Evolutionary conservation across 768 basidiomycete genomes (phyloP), one percentile per base, ranked within the genome.

Genomic region (Tylopilus balloui): DNA sequence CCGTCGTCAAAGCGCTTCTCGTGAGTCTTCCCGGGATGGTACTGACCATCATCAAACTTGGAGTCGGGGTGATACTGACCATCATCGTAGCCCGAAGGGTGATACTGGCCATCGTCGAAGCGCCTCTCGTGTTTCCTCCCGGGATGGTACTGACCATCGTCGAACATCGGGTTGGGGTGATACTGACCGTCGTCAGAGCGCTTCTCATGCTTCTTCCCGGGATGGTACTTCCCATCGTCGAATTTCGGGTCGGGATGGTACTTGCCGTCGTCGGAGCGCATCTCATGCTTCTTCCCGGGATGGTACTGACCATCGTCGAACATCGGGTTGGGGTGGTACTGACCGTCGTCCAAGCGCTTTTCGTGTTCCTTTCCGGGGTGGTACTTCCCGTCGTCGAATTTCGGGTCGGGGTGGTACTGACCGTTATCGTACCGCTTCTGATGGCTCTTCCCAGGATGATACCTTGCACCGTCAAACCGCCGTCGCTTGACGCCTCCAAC

Each of bases 341-440:
- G 32, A 6, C 54, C 51, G 29, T 59, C 51, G 8, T 59, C 54
- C 3, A 4, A 42, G 24, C 56, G 49, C 44, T 36, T 40, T 25
- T 13, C 8, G 3, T 44, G 42, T 2, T 5, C 14, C 27, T 43
- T 23, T 17, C 23, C 31, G 3, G 37, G 36, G n/a, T 32, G 43
- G 15, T 56, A 39, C 45, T 47, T 8, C 3, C 32, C 47, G 3
- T 40, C 29, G 31, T 40, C 31, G 13, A 34, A 40, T 31, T 47
- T 25, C 28, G 46, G 21, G 12, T 40, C n/a, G 35, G 28, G 46
- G 28, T 47, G 38, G 46, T 40, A 55, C 28, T 52, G 27, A 8
- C 56, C 57, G 35, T 60, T 51, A 4, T 63, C 61, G n/a, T 21
- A 39, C 19, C 51, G 55, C 31, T 47, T 46, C 37, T 40, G 45